These are phyloP conservation scores for Neonectria faginata DNA, from an alignment of 2,329 filamentous ascomycete genomes.

Conservation along the genomic window DNA sequence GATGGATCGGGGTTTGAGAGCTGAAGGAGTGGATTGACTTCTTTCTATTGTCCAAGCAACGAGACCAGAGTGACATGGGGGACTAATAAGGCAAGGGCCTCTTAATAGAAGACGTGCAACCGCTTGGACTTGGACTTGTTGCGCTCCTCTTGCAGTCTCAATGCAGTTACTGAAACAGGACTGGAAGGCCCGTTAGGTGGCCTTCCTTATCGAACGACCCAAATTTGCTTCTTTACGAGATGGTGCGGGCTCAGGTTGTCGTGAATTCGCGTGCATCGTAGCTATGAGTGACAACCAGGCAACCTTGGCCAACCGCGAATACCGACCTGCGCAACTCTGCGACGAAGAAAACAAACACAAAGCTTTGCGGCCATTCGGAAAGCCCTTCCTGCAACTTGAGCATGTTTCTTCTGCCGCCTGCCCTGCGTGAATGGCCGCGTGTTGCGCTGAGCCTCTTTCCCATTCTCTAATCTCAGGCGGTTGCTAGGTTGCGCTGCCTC, in stretches of 20 bases:
- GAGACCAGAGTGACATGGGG: slow-evolving; percentile 32
- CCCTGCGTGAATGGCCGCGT: slow-evolving; percentile 13
- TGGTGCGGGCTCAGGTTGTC: slow-evolving; percentile 6
- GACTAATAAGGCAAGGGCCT: slow-evolving; percentile 19
- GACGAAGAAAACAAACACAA: slow-evolving; percentile 15
- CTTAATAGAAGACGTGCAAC: slow-evolving; percentile 20
- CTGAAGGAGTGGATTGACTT: slow-evolving; percentile 14
- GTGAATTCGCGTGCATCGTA: slow-evolving; percentile 29
- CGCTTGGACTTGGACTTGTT: background rate
- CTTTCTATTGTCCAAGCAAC: slow-evolving; percentile 46
- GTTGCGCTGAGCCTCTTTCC: slow-evolving; percentile 21
- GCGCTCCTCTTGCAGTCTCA: background rate
- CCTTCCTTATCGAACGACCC: slow-evolving; percentile 14
- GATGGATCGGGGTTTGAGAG: slow-evolving; percentile 37
- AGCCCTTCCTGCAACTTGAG: slow-evolving; percentile 15
- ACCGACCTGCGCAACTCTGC: slow-evolving; percentile 11
- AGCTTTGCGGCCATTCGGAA: slow-evolving; percentile 1
- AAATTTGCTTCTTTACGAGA: slow-evolving; percentile 1
- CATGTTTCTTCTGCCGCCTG: slow-evolving; percentile 27
- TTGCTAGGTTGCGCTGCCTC: slow-evolving; percentile 31
- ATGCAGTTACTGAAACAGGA: background rate
- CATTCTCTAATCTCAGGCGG: slow-evolving; percentile 2
- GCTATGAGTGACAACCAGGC: slow-evolving; percentile 9
- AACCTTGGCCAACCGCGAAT: slow-evolving; percentile 28
- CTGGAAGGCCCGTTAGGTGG: slow-evolving; percentile 16